Base-by-base conservation (phyloP, 2,329 filamentous ascomycete species). In the Fusarium sp. region DNA sequence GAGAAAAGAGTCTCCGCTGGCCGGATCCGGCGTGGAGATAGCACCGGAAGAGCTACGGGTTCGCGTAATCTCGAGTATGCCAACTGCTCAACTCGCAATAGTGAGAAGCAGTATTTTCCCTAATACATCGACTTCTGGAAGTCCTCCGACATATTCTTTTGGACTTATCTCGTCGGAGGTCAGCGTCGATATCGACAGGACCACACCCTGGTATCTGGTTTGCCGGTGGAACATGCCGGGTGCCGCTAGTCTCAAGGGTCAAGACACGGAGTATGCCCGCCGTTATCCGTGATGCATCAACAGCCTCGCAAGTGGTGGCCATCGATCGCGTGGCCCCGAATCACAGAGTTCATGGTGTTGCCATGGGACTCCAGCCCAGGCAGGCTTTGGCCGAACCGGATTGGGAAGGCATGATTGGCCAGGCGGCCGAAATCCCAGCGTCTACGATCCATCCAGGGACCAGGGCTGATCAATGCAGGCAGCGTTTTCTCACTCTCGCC, bases 21-120 rank as follows among this genome's bases (percentile, higher is more conserved):
- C 57, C 71, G 71, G 71, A 71, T 69, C 71, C 71, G 71, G 71
- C 34, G 63, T 61, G 42, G 61, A 27, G 42, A 52, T 63, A 22
- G 50, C 60, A 52, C 67, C 57, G 71, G 54, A 70, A 50, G 13
- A 35, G 52, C 47, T 31, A 67, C 42, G 27, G 29, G 31, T 37
- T 57, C 2, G 54, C 58, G 31, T 47, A 40, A 24, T 34, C 18
- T 35, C 40, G 18, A 35, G 40, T 45, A 34, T n/a, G 18, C 45
- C 24, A 50, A 50, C 45, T 50, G n/a, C 29, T 50, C 27, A 31
- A 31, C 47, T 52, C n/a, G 6, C 11, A 20, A 31, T 18, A n/a
- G 6, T 52, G 18, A 31, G 38, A 6, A 7, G 16, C 20, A 16
- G 14, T 37, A 24, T 11, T 37, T 22, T 14, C 10, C 35, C 20